These are phyloP conservation scores for Hyaloscypha hepaticicola DNA, from an alignment of 495 filamentous ascomycete genomes.

Conservation along the genomic window DNA sequence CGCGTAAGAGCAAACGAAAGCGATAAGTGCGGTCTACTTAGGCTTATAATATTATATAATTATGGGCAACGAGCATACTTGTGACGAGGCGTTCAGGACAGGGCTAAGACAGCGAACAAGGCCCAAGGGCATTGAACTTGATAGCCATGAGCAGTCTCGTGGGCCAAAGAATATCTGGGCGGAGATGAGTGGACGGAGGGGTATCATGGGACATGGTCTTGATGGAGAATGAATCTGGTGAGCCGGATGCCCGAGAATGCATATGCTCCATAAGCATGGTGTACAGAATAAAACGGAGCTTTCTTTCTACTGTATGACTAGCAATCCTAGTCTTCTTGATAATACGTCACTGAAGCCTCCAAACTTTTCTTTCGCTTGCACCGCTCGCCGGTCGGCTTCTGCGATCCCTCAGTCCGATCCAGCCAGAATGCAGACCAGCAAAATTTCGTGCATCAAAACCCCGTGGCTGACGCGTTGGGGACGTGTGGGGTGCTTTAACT, in stretches of 20 bases:
- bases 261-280: neutral
- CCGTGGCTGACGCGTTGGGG: neutral
- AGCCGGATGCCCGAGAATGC: neutral
- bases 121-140: too few species aligned
- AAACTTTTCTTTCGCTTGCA: neutral
- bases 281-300: neutral
- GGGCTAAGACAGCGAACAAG: too few species aligned
- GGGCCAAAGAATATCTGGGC: neutral
- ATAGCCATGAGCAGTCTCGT: too few species aligned
- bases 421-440: slow-evolving; percentile 2
- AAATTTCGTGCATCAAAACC: slow-evolving; percentile 23
- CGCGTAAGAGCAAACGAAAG: slow-evolving; percentile 32
- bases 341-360: neutral
- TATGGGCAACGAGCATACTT: neutral
- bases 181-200: too few species aligned
- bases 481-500: too few species aligned
- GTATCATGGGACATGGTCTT: neutral
- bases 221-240: neutral
- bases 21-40: slow-evolving; percentile 12
- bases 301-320: neutral
- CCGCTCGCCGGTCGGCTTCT: neutral
- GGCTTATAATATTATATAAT: neutral
- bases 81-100: neutral
- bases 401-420: slow-evolving; percentile 22
- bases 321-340: neutral